phyloP scores from a whole-genome alignment of 371 early-diverging fungal species.

The Batkoa obscura region DNA sequence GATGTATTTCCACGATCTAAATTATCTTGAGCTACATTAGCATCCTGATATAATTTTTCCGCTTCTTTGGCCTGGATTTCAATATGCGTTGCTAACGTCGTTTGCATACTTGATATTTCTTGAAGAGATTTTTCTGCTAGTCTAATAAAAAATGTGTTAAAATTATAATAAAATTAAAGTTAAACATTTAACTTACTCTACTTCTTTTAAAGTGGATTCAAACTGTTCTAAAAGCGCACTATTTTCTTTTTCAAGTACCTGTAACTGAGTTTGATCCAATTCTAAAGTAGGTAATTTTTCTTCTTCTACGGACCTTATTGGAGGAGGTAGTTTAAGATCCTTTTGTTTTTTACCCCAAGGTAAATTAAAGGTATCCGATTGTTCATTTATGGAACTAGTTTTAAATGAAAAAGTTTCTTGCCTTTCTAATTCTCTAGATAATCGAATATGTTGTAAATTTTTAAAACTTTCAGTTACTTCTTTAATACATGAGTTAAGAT shows the following conservation, averaged over 20 bases:
- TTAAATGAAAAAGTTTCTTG: conserved; percentile 17
- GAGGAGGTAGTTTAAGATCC: neutral
- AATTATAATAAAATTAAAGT: neutral
- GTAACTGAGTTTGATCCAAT: conserved; percentile 31
- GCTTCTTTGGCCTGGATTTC: conserved; percentile 42
- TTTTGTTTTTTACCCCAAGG: neutral
- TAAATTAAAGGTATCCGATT: neutral
- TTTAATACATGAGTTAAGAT: too few relatives aligned
- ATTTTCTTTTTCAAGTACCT: conserved; percentile 38
- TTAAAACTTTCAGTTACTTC: conserved; percentile 23
- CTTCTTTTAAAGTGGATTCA: conserved; percentile 34
- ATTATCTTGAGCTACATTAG: conserved; percentile 31
- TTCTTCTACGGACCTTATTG: neutral
- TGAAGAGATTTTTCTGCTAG: conserved; percentile 40
- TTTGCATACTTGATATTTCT: conserved; percentile 44
- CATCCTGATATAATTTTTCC: conserved; percentile 40
- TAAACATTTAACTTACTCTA: too few relatives aligned
- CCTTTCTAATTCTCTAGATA: conserved; percentile 25
- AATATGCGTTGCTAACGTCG: conserved; percentile 37
- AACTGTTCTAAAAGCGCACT: conserved; percentile 29
- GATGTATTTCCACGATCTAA: conserved; percentile 36
- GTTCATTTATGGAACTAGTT: neutral
- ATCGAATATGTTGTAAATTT: conserved; percentile 28
- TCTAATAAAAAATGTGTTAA: neutral
- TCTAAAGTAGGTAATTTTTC: conserved; percentile 4